phyloP scores from a whole-genome alignment of 2,329 filamentous ascomycete genomes.

The Anisogramma anomala region DNA sequence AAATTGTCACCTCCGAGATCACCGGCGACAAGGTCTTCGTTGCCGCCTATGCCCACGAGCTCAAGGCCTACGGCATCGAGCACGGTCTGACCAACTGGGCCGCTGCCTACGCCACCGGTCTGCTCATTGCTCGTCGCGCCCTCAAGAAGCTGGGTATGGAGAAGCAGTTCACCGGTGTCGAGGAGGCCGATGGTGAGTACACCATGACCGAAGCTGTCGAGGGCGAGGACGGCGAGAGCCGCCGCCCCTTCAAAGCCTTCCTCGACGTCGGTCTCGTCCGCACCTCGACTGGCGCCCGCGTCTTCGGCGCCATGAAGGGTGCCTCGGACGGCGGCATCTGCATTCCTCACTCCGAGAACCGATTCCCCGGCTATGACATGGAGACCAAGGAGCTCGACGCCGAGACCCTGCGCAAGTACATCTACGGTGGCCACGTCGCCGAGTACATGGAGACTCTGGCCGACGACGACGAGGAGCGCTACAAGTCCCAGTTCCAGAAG shows the following conservation, averaged over 20 bases:
- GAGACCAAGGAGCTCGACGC: conserved; percentile 96
- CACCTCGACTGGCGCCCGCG: conserved; percentile 94
- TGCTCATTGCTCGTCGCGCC: conserved; percentile 90
- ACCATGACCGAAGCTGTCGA: conserved; percentile 88
- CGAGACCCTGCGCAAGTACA: conserved; percentile 97
- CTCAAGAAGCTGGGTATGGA: conserved; percentile 95
- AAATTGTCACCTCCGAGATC: conserved; percentile 95
- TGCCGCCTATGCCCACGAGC: conserved; percentile 92
- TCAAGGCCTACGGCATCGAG: conserved; percentile 91
- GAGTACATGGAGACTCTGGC: conserved; percentile 99
- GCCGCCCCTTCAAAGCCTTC: conserved; percentile 98
- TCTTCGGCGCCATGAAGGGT: conserved; percentile 99
- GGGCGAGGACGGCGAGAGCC: conserved; percentile 69
- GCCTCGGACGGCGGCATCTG: conserved; percentile 95
- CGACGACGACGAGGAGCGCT: conserved; percentile 99
- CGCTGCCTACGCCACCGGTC: conserved; percentile 90
- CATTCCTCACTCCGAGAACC: conserved; percentile 97
- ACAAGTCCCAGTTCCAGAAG: conserved; percentile 94
- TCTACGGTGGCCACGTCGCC: conserved; percentile 93
- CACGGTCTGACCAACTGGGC: conserved; percentile 99
- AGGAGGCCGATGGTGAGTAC: conserved; percentile 96
- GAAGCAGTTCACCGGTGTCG: conserved; percentile 85
- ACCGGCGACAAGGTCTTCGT: conserved; percentile 93
- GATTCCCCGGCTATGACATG: conserved; percentile 97
- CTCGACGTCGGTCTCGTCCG: conserved; percentile 95